Conservation (phyloP, 2,329 filamentous ascomycete genomes). For the Teratosphaeria nubilosa region DNA sequence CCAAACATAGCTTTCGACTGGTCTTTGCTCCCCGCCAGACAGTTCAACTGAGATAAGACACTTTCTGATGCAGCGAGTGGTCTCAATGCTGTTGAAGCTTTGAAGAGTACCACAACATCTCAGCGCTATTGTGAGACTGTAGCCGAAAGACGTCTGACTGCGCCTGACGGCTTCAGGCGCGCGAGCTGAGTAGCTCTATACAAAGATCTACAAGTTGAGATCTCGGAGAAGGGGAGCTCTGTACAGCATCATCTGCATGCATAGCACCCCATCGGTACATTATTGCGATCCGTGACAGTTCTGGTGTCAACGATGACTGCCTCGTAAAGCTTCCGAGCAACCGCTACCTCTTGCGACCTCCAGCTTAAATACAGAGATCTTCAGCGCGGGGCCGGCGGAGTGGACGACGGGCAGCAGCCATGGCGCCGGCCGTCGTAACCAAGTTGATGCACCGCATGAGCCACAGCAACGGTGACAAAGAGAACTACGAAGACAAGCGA, state of each 20-base stretch:
- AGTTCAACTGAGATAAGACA: background rate
- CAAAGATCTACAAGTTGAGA: background rate
- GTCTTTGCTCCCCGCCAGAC: background rate
- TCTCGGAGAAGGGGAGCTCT: background rate
- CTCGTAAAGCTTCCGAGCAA: background rate
- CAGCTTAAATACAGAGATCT: background rate
- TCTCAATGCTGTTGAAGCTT: background rate
- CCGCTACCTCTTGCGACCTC: background rate
- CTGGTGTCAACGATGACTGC: background rate
- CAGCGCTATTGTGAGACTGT: background rate
- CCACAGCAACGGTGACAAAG: constrained; percentile 19
- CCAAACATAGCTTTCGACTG: background rate
- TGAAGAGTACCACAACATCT: background rate
- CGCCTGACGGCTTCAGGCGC: background rate
- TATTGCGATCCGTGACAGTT: background rate
- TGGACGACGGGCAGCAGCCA: constrained; percentile 5
- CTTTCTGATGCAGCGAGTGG: background rate
- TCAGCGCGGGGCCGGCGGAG: background rate
- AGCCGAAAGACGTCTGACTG: background rate
- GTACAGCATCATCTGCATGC: background rate
- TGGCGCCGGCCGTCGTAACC: constrained; percentile 24
- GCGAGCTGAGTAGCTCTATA: background rate
- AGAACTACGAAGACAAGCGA: constrained; percentile 8
- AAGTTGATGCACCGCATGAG: constrained; percentile 28
- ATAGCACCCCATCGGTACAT: background rate